These are phyloP conservation scores for Apiospora phragmitis DNA, from an alignment of 2,329 filamentous ascomycete genomes.

Conservation along the genomic window DNA sequence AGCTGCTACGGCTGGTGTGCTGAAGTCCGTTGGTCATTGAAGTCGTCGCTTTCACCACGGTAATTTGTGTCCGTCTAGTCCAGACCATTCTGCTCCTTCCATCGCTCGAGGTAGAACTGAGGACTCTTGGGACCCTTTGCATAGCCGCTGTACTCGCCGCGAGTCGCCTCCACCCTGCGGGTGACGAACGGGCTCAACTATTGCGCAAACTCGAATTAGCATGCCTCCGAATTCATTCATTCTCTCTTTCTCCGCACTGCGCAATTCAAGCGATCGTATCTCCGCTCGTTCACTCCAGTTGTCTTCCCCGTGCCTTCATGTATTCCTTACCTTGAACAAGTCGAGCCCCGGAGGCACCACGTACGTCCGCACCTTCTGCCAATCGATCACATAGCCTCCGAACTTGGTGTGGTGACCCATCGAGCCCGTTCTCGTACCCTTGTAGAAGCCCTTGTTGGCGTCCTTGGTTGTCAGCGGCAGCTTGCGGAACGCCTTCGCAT, in stretches of 20 bases:
- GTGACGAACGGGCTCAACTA: slow-evolving; percentile 82
- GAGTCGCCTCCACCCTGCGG: slow-evolving; percentile 52
- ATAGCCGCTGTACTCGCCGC: slow-evolving; percentile 56
- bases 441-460: slow-evolving; percentile 93
- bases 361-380: slow-evolving; percentile 86
- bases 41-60: neutral
- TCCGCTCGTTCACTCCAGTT: neutral
- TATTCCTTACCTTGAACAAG: slow-evolving; percentile 66
- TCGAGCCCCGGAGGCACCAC: slow-evolving; percentile 71
- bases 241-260: neutral
- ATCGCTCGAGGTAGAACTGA: slow-evolving; percentile 61
- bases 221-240: neutral
- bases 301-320: neutral
- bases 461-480: slow-evolving; percentile 88
- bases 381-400: slow-evolving; percentile 84
- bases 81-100: slow-evolving; percentile 68
- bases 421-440: slow-evolving; percentile 85
- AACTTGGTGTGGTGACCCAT: slow-evolving; percentile 84
- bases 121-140: slow-evolving; percentile 58
- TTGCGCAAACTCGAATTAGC: neutral
- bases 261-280: neutral
- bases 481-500: slow-evolving; percentile 70
- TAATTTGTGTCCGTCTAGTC: slow-evolving; percentile 39
- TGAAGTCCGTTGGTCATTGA: too few species aligned
- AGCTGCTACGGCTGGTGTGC: too few species aligned